Base-by-base conservation (phyloP, 345 rosid species). In the Melaleuca alternifolia region DNA sequence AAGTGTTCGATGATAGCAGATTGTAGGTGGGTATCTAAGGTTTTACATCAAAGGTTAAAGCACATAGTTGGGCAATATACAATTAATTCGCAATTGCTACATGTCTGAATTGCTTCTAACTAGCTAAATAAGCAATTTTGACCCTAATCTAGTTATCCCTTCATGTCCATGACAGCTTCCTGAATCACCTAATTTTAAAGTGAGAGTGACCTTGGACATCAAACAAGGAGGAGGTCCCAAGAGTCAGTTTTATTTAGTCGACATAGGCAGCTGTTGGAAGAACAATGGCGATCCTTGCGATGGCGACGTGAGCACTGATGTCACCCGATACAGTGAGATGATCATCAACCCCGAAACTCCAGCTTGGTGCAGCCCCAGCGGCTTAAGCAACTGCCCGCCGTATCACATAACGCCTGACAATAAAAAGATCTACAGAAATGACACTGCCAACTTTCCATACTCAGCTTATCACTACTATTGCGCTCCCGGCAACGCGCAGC, bases 251-350 rank as follows among this genome's bases (percentile, higher is more conserved):
- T 96, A 96, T 88, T 91, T 96, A 7, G 41, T 95, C 21, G 98
- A 96, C 81, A 96, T 96, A 0, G 98, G 98, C 86, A 92, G 98
- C 87, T 95, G 96, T 85, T 96, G 96, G 96, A 94, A 96, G 88
- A 93, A 94, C 85, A 90, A 94, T 30, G 98, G 98, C 1, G 21
- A 87, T 51, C 94, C 94, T 4, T 95, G 98, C 48, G 90, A 96
- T 51, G 98, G 98, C 33, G 93, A 96, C 44, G 93, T 92, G 54
- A 85, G 86, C 16, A 91, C 96, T 1, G 98, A 96, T 48, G 96
- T 96, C 18, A 96, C 98, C 44, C 87, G 96, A 87, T 96, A 96
- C 86, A 89, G 93, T 18, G 97, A 91, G 88, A 92, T 91, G 97
- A 95, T 95, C 89, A 92, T 95, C 86, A 95, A 95, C 86, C 97